phyloP scores from a whole-genome alignment of 2,329 filamentous ascomycete genomes.

The Shiraia bambusicola region DNA sequence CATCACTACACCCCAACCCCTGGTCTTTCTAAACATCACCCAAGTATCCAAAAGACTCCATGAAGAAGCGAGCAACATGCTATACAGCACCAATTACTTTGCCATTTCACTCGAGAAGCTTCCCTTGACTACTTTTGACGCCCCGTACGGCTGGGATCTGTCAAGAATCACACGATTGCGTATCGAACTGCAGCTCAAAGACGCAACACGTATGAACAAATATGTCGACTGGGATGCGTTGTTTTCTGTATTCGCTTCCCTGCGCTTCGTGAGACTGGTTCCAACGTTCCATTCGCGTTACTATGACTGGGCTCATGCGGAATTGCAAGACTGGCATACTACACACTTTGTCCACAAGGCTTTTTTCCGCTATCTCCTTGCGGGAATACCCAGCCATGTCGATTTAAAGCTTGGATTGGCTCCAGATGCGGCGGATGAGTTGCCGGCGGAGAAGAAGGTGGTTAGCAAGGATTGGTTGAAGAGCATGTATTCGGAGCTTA shows the following conservation, averaged over 20 bases:
- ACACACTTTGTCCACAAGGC: slow-evolving; percentile 33
- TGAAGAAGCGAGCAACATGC: slow-evolving; percentile 26
- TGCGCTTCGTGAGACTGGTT: slow-evolving; percentile 27
- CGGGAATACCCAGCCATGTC: slow-evolving; percentile 20
- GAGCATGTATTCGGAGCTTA: slow-evolving; percentile 28
- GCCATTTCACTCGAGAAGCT: slow-evolving; percentile 31
- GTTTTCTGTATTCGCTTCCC: slow-evolving; percentile 22
- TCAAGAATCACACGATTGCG: slow-evolving; percentile 26
- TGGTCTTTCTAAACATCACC: slow-evolving; percentile 25
- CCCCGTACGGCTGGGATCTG: slow-evolving; percentile 29
- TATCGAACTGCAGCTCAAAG: slow-evolving; percentile 33
- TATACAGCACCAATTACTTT: slow-evolving; percentile 35
- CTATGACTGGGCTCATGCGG: slow-evolving; percentile 31
- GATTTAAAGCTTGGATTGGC: slow-evolving; percentile 22
- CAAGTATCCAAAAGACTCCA: slow-evolving; percentile 23
- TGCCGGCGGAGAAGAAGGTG: slow-evolving; percentile 17
- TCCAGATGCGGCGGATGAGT: slow-evolving; percentile 8
- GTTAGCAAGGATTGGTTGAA: slow-evolving; percentile 14
- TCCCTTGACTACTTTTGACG: slow-evolving; percentile 20
- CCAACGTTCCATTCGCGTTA: slow-evolving; percentile 31
- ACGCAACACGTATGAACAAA: slow-evolving; percentile 34
- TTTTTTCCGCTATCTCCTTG: slow-evolving; percentile 31
- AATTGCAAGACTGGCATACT: slow-evolving; percentile 22
- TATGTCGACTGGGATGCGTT: slow-evolving; percentile 35
- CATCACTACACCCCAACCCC: slow-evolving; percentile 13